These are phyloP conservation scores for Dictyophora rubrovolvata DNA, from an alignment of 768 basidiomycete species.

Conservation along the genomic window DNA sequence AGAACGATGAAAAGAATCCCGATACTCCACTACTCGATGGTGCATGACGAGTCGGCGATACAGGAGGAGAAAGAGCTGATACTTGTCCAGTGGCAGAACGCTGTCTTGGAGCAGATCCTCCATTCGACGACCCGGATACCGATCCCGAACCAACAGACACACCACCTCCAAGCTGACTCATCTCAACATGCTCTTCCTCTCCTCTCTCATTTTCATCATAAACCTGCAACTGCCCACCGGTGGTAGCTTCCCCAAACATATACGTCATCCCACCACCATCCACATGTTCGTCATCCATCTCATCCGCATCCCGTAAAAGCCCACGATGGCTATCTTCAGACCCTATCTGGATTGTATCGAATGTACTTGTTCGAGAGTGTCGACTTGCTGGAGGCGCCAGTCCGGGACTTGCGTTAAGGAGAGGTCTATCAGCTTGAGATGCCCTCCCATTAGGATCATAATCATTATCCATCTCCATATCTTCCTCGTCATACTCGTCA, in stretches of 20 bases:
- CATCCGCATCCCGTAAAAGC: background rate
- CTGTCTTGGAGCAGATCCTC: too few species aligned
- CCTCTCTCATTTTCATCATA: background rate
- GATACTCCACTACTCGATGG: background rate
- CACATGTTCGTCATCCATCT: background rate
- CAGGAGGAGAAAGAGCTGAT: too few species aligned
- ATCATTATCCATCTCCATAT: background rate
- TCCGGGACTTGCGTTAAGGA: background rate
- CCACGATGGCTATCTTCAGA: constrained; percentile 1
- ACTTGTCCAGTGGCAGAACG: too few species aligned
- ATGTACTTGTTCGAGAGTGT: background rate
- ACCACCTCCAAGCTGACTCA: background rate
- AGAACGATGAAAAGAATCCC: background rate
- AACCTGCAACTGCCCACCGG: background rate
- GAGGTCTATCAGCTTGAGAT: background rate
- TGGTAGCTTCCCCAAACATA: background rate
- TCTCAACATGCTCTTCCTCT: background rate
- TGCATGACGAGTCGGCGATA: too few species aligned
- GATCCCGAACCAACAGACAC: background rate
- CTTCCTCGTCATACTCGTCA: background rate
- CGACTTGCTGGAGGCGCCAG: background rate
- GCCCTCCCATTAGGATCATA: background rate
- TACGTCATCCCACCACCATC: background rate
- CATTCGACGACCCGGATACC: background rate
- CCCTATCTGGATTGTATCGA: background rate